These are phyloP conservation scores for Sarocladiaceae sp. DNA, from an alignment of 2,329 filamentous ascomycete genomes.

Conservation along the genomic window DNA sequence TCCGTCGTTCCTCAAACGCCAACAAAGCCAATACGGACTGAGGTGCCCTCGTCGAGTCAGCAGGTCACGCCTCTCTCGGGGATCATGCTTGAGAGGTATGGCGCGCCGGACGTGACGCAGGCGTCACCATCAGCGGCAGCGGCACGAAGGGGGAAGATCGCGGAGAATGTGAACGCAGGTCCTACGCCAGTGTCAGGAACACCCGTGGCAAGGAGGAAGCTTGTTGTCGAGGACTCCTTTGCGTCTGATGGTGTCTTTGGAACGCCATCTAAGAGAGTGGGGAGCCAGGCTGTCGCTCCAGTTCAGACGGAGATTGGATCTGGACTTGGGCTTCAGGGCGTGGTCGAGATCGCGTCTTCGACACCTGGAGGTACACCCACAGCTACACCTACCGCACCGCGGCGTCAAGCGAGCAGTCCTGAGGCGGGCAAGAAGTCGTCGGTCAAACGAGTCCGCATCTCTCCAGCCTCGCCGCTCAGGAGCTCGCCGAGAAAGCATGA, in stretches of 20 bases:
- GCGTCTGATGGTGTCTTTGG: conserved; percentile 21
- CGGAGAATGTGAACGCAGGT: background rate
- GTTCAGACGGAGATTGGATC: too few relatives aligned
- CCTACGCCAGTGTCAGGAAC: conserved; percentile 7
- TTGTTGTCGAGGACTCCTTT: conserved; percentile 42
- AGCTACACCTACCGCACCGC: background rate
- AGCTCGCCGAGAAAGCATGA: conserved; percentile 9
- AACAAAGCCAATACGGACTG: conserved; percentile 23
- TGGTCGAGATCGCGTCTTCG: conserved; percentile 10
- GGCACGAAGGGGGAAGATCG: background rate
- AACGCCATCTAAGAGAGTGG: conserved; percentile 9
- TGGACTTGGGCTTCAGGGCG: background rate
- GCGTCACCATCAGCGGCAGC: conserved; percentile 25
- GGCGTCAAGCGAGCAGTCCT: conserved; percentile 6
- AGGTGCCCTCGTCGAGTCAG: conserved; percentile 38
- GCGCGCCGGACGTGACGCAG: conserved; percentile 21
- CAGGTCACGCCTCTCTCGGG: conserved; percentile 31
- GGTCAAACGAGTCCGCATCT: conserved; percentile 3
- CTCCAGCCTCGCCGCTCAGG: conserved; percentile 2
- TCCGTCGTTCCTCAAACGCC: conserved; percentile 39
- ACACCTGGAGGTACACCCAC: background rate
- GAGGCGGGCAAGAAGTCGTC: background rate
- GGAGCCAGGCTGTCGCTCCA: background rate
- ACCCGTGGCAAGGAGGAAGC: conserved; percentile 15
- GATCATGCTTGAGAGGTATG: conserved; percentile 33